These are phyloP conservation scores for Pseudoturritis turrita DNA, from an alignment of 345 rosid species.

Conservation along the genomic window DNA sequence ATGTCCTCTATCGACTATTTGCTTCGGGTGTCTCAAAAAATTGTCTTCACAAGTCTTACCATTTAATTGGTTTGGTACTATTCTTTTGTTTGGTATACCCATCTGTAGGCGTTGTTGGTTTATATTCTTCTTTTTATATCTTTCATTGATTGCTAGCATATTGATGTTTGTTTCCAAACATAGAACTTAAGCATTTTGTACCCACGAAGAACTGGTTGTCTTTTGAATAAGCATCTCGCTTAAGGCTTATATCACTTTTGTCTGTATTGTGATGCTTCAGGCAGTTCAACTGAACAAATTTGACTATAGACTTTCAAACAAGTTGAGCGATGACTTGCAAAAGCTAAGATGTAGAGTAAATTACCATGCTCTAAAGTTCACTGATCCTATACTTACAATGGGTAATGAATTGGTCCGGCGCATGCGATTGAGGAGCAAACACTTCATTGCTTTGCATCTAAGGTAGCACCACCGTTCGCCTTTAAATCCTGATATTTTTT, in stretches of 20 bases:
- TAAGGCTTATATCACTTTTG: constrained; percentile 12
- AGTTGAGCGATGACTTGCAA: constrained; percentile 74
- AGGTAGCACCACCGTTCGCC: constrained; percentile 43
- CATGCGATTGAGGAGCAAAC: constrained; percentile 77
- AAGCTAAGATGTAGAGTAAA: constrained; percentile 95
- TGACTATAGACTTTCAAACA: constrained; percentile 94
- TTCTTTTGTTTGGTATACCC: background rate
- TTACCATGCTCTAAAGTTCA: constrained; percentile 86
- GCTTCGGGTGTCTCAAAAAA: background rate
- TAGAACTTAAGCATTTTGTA: background rate
- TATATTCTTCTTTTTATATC: background rate
- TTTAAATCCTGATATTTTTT: background rate
- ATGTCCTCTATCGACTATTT: background rate
- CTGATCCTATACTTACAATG: constrained; percentile 73
- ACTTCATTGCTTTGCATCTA: constrained; percentile 82
- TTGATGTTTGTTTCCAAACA: background rate
- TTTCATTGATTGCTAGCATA: constrained; percentile 1
- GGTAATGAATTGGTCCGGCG: constrained; percentile 68
- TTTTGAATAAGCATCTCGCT: background rate
- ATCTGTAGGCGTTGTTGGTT: background rate
- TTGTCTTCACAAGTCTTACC: background rate
- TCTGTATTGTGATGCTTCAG: constrained; percentile 39
- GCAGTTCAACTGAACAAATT: constrained; percentile 89
- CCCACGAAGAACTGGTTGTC: background rate
- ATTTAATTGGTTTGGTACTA: background rate